phyloP scores from a whole-genome alignment of 23 red algal species.

The Gracilaria gracilis region DNA sequence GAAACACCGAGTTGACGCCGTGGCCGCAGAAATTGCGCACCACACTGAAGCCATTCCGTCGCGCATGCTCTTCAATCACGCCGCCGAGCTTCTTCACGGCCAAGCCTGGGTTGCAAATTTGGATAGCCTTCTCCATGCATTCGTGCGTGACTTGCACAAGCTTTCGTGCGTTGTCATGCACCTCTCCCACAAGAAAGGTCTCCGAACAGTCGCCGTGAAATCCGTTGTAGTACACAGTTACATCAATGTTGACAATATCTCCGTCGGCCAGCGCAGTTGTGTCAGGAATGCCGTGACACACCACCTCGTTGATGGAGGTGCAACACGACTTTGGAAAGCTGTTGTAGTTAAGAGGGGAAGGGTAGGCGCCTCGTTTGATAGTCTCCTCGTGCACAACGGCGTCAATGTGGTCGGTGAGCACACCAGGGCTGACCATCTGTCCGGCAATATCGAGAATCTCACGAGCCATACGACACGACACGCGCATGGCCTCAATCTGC shows the following conservation, averaged over 20 bases:
- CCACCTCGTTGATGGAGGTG: conserved; percentile 97
- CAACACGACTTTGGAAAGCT: conserved; percentile 97
- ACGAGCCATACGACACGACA: conserved; percentile 78
- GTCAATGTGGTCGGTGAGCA: conserved; percentile 98
- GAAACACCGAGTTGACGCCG: conserved; percentile 95
- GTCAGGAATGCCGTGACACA: conserved; percentile 99
- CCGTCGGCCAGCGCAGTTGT: conserved; percentile 77
- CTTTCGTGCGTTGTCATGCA: conserved; percentile 66
- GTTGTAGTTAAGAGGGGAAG: conserved; percentile 94
- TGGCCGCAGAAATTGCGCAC: conserved; percentile 98
- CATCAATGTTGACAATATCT: conserved; percentile 98
- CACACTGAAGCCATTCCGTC: conserved; percentile 63
- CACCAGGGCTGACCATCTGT: conserved; percentile 71
- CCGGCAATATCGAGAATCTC: conserved; percentile 93
- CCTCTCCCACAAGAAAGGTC: conserved; percentile 92
- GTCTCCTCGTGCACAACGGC: conserved; percentile 91
- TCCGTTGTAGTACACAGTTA: conserved; percentile 89
- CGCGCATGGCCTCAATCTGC: conserved; percentile 88
- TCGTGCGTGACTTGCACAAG: conserved; percentile 87
- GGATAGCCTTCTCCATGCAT: conserved; percentile 85
- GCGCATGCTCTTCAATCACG: conserved; percentile 91
- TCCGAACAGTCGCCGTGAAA: conserved; percentile 99
- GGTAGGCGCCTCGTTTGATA: conserved; percentile 81
- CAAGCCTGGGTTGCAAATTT: conserved; percentile 82
- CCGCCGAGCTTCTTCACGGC: conserved; percentile 86